Conservation (phyloP, 2,329 filamentous ascomycete species). For the Purpureocillium lavendulum region DNA sequence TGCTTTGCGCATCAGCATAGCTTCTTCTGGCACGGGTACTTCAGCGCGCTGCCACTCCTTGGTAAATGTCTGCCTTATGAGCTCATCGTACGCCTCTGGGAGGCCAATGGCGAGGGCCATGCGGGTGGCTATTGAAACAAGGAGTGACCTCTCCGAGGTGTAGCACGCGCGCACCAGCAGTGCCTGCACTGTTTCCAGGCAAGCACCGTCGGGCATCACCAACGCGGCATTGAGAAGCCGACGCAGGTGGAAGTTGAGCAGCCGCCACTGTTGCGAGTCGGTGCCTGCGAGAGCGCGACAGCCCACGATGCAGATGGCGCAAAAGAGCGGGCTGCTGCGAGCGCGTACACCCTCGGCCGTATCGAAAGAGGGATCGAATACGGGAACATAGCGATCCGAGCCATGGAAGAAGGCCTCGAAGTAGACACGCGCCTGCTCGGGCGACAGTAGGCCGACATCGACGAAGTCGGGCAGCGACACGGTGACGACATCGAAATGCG, state of each 20-base stretch:
- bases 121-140: constrained; percentile 39
- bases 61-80: constrained; percentile 15
- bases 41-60: neutral
- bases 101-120: constrained; percentile 41
- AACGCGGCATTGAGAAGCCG: constrained; percentile 31
- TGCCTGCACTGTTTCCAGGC: constrained; percentile 42
- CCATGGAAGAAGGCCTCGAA: constrained; percentile 17
- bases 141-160: constrained; percentile 39
- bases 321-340: constrained; percentile 40
- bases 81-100: constrained; percentile 30
- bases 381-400: constrained; percentile 17
- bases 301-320: constrained; percentile 42
- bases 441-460: constrained; percentile 11
- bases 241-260: constrained; percentile 34
- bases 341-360: constrained; percentile 33
- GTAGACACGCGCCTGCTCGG: constrained; percentile 13
- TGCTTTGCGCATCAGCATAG: constrained; percentile 28
- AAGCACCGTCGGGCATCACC: constrained; percentile 14
- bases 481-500: neutral
- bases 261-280: constrained; percentile 27
- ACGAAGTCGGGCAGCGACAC: constrained; percentile 12
- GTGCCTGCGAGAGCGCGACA: constrained; percentile 34
- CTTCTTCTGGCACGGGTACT: constrained; percentile 11
- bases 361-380: constrained; percentile 25
- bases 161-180: constrained; percentile 44